A percentile compares a stretch with the other conserved stretches of the same genome.
Evolutionary conservation across 495 filamentous ascomycete genomes (phyloP).

Genomic region (Astrocystis sublimbata): DNA sequence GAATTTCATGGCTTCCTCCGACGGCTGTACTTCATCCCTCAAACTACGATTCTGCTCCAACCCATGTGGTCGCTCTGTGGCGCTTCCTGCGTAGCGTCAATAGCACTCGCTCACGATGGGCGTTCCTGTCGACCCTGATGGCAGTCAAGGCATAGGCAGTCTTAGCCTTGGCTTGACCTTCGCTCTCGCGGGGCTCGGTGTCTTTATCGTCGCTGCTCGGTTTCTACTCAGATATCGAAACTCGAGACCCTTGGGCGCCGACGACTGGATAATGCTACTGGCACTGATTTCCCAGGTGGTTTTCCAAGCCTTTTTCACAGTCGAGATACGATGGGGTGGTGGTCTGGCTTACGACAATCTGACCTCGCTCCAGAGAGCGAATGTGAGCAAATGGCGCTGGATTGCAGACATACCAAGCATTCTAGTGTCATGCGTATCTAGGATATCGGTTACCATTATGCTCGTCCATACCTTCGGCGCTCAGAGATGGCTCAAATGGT

Average conservation of each 20-base stretch:
- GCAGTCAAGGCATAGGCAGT: no score
- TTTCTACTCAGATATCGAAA: background rate
- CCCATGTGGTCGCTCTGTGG: no score
- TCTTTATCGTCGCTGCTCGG: background rate
- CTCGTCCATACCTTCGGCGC: constrained; percentile 22
- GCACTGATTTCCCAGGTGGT: constrained; percentile 14
- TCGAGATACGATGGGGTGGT: background rate
- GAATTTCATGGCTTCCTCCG: no score
- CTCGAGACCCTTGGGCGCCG: background rate
- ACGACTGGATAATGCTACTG: constrained; percentile 21
- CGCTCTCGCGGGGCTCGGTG: background rate
- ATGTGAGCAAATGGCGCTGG: background rate
- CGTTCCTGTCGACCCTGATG: no score
- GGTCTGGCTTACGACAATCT: background rate
- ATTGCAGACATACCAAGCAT: background rate
- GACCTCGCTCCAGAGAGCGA: background rate
- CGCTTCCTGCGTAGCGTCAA: no score
- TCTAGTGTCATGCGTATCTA: background rate
- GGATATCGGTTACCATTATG: constrained; percentile 22
- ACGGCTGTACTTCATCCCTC: no score
- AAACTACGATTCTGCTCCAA: no score
- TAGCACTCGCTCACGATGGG: no score
- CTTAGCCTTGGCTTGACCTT: no score
- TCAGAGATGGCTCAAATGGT: constrained; percentile 22
- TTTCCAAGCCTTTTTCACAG: constrained; percentile 6